These are phyloP conservation scores for Globisporangium apiculatum DNA, from an alignment of 352 stramenopile species.

Conservation along the genomic window DNA sequence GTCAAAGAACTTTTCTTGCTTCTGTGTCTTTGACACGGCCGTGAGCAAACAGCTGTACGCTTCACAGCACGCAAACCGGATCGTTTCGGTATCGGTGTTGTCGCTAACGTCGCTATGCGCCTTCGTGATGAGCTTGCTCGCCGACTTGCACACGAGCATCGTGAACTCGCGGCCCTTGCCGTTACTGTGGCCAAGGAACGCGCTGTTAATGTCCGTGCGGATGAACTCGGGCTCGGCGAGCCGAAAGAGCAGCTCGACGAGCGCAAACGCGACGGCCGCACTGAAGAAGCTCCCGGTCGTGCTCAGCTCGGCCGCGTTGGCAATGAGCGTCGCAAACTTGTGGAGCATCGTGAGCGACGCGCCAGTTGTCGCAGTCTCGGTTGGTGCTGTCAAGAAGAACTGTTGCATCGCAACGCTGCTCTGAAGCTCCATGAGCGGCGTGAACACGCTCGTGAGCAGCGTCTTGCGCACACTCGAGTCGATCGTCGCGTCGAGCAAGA, in stretches of 20 bases:
- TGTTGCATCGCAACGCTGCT: slow-evolving; percentile 20
- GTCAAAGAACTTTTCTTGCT: slow-evolving; percentile 83
- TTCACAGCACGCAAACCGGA: slow-evolving; percentile 43
- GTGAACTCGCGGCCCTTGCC: slow-evolving; percentile 77
- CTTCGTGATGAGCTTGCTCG: slow-evolving; percentile 68
- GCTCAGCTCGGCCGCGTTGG: slow-evolving; percentile 37
- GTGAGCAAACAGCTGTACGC: slow-evolving; percentile 74
- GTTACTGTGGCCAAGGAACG: slow-evolving; percentile 59
- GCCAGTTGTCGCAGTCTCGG: slow-evolving; percentile 8
- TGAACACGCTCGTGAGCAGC: slow-evolving; percentile 45
- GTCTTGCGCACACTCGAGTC: slow-evolving; percentile 31
- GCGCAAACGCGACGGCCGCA: slow-evolving; percentile 44
- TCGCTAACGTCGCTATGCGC: slow-evolving; percentile 27
- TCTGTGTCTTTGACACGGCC: slow-evolving; percentile 74
- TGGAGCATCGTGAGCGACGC: slow-evolving; percentile 25
- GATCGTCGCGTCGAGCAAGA: slow-evolving; percentile 33
- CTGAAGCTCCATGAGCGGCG: slow-evolving; percentile 39
- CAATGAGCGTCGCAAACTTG: slow-evolving; percentile 46
- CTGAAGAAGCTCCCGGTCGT: slow-evolving; percentile 32
- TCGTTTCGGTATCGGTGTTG: slow-evolving; percentile 1
- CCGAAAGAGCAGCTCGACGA: slow-evolving; percentile 64
- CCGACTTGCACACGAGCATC: slow-evolving; percentile 81
- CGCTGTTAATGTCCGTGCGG: slow-evolving; percentile 56
- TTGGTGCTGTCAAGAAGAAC: slow-evolving; percentile 30
- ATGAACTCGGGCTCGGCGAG: slow-evolving; percentile 57